phyloP scores from a whole-genome alignment of 768 basidiomycete genomes.

The Grammothele lineata region DNA sequence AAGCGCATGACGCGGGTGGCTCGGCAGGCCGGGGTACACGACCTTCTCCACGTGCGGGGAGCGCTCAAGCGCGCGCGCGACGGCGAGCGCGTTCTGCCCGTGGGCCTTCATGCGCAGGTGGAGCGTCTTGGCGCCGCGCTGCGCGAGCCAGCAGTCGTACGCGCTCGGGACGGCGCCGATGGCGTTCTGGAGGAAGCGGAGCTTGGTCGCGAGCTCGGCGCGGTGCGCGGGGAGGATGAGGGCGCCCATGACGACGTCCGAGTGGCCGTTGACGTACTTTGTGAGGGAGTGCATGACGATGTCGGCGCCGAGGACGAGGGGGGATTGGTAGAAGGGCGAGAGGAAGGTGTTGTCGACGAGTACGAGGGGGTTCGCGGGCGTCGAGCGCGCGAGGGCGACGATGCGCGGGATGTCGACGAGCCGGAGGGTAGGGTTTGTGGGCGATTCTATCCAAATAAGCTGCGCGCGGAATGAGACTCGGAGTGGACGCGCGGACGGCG shows the following conservation, averaged over 20 bases:
- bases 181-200: slow-evolving; percentile 90
- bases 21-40: slow-evolving; percentile 78
- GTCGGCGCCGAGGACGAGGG: slow-evolving; percentile 81
- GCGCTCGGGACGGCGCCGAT: slow-evolving; percentile 81
- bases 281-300: slow-evolving; percentile 80
- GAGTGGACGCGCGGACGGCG: not conserved
- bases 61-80: slow-evolving; percentile 58
- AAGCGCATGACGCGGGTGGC: slow-evolving; percentile 60
- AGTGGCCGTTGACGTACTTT: slow-evolving; percentile 93
- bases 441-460: slow-evolving; percentile 94
- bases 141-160: slow-evolving; percentile 87
- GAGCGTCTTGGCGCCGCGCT: slow-evolving; percentile 89
- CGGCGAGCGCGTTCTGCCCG: slow-evolving; percentile 72
- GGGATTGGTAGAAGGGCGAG: slow-evolving; percentile 87
- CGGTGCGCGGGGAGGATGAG: slow-evolving; percentile 63
- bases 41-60: slow-evolving; percentile 70
- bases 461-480: slow-evolving; percentile 25
- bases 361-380: slow-evolving; percentile 66
- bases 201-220: slow-evolving; percentile 41
- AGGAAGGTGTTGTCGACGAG: slow-evolving; percentile 95
- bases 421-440: slow-evolving; percentile 91
- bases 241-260: slow-evolving; percentile 89
- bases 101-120: slow-evolving; percentile 85
- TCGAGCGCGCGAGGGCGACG: slow-evolving; percentile 55
- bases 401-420: slow-evolving; percentile 79